Conservation (phyloP, 1,139 yeast genomes). For the Candida sanyaensis region DNA sequence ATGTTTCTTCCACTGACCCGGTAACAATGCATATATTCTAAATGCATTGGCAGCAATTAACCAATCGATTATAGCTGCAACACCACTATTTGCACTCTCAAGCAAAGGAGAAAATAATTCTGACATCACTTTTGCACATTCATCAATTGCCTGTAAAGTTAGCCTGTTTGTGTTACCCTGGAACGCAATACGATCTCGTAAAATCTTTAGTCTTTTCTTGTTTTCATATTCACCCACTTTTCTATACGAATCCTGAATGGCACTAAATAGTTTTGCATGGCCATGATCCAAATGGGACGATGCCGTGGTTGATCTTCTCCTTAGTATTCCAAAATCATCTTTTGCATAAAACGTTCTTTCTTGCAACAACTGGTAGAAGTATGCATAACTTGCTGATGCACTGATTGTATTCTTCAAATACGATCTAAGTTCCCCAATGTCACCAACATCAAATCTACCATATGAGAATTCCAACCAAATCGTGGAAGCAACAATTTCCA, state of each 20-base stretch:
- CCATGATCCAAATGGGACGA: slow-evolving; percentile 19
- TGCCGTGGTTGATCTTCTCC: slow-evolving; percentile 17
- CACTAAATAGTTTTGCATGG: slow-evolving; percentile 21
- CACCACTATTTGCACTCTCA: slow-evolving; percentile 19
- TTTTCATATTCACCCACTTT: slow-evolving; percentile 35
- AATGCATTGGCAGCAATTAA: slow-evolving; percentile 31
- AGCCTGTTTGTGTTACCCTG: slow-evolving; percentile 17
- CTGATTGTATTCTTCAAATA: slow-evolving; percentile 25
- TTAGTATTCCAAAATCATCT: slow-evolving; percentile 16
- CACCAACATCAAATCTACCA: slow-evolving; percentile 33
- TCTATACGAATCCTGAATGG: slow-evolving; percentile 31
- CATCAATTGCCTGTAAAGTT: slow-evolving; percentile 26
- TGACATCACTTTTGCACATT: slow-evolving; percentile 21
- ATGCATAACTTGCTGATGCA: slow-evolving; percentile 29
- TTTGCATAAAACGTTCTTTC: slow-evolving; percentile 26
- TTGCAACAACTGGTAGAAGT: slow-evolving; percentile 32
- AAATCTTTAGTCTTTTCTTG: slow-evolving; percentile 20
- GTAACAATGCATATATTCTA: slow-evolving; percentile 23
- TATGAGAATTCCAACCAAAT: slow-evolving; percentile 27
- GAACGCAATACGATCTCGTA: slow-evolving; percentile 23
- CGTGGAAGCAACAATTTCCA: slow-evolving; percentile 24
- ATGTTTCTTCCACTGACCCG: slow-evolving; percentile 17
- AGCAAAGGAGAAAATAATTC: slow-evolving; percentile 22
- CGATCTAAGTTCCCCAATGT: slow-evolving; percentile 28
- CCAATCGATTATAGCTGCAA: slow-evolving; percentile 26